phyloP scores from a whole-genome alignment of 441 rosid species.

The Daphne laureola region DNA sequence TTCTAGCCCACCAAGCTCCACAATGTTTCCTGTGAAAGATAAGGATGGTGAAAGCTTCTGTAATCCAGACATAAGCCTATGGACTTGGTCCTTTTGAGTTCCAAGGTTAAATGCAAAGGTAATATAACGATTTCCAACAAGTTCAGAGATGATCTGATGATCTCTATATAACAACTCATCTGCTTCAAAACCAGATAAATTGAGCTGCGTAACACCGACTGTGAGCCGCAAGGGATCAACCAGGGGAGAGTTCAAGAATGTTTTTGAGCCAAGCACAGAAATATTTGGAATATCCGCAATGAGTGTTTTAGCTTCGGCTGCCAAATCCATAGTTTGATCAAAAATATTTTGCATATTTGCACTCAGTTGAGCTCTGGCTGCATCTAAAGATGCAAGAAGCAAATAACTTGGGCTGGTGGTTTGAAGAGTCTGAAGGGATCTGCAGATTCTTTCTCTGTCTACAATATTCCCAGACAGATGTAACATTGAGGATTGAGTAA shows the following conservation, averaged over 20 bases:
- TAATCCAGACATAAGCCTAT: slow-evolving; percentile 34
- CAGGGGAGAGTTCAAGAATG: slow-evolving; percentile 21
- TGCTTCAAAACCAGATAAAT: slow-evolving; percentile 49
- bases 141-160: slow-evolving; percentile 35
- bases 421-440: slow-evolving; percentile 53
- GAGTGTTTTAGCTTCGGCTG: slow-evolving; percentile 21
- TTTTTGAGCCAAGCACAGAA: slow-evolving; percentile 23
- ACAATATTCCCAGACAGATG: slow-evolving; percentile 43
- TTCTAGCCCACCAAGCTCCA: slow-evolving; percentile 12
- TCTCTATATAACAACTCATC: slow-evolving; percentile 37
- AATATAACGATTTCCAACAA: slow-evolving; percentile 31
- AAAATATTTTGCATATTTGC: slow-evolving; percentile 34
- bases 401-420: slow-evolving; percentile 57
- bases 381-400: slow-evolving; percentile 60
- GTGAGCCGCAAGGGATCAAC: slow-evolving; percentile 52
- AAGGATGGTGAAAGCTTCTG: slow-evolving; percentile 22
- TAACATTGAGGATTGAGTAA: slow-evolving; percentile 61
- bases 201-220: slow-evolving; percentile 40
- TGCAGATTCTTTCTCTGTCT: slow-evolving; percentile 35
- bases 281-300: slow-evolving; percentile 29
- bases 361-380: slow-evolving; percentile 52
- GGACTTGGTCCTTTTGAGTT: slow-evolving; percentile 32
- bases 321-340: slow-evolving; percentile 29
- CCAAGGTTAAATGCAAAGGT: slow-evolving; percentile 46
- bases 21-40: not conserved